Evolutionary conservation across 345 rosid genomes (phyloP).

Genomic region (Sonneratia caseolaris): DNA sequence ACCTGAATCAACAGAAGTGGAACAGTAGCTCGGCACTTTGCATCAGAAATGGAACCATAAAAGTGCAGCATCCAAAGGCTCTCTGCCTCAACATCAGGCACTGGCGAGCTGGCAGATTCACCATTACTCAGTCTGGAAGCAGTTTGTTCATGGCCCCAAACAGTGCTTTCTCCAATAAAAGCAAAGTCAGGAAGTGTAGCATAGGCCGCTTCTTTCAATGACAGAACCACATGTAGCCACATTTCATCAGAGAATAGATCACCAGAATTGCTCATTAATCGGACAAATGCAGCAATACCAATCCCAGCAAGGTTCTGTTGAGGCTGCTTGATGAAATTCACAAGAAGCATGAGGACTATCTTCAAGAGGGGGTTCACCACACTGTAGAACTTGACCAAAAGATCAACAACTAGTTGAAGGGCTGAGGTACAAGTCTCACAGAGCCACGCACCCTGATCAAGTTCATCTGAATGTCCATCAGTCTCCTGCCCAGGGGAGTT

Average conservation of each 20-base stretch:
- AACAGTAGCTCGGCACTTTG: slow-evolving; percentile 94
- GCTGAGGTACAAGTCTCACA: slow-evolving; percentile 97
- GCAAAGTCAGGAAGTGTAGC: slow-evolving; percentile 86
- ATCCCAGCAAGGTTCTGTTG: slow-evolving; percentile 99
- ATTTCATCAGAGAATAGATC: slow-evolving; percentile 80
- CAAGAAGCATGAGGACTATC: slow-evolving; percentile 73
- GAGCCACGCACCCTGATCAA: slow-evolving; percentile 96
- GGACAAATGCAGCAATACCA: slow-evolving; percentile 94
- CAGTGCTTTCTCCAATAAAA: slow-evolving; percentile 36
- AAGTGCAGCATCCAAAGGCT: slow-evolving; percentile 33
- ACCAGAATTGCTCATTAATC: slow-evolving; percentile 94
- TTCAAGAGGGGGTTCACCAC: slow-evolving; percentile 86
- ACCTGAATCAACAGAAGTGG: slow-evolving; percentile 97
- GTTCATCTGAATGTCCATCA: slow-evolving; percentile 51
- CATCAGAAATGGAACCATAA: slow-evolving; percentile 60
- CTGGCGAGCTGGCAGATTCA: slow-evolving; percentile 33
- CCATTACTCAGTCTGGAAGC: slow-evolving; percentile 27
- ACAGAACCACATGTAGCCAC: slow-evolving; percentile 83
- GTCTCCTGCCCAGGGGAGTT: slow-evolving; percentile 49
- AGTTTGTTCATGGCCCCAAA: slow-evolving; percentile 20
- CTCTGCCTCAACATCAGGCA: slow-evolving; percentile 34
- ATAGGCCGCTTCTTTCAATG: slow-evolving; percentile 77
- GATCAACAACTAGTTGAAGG: slow-evolving; percentile 95
- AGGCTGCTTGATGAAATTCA: slow-evolving; percentile 88
- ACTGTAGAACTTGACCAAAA: slow-evolving; percentile 80